Percentiles rank a stretch among this genome's conserved stretches.
Conservation (phyloP, 1,139 yeast species). For the Spathaspora sp. region DNA sequence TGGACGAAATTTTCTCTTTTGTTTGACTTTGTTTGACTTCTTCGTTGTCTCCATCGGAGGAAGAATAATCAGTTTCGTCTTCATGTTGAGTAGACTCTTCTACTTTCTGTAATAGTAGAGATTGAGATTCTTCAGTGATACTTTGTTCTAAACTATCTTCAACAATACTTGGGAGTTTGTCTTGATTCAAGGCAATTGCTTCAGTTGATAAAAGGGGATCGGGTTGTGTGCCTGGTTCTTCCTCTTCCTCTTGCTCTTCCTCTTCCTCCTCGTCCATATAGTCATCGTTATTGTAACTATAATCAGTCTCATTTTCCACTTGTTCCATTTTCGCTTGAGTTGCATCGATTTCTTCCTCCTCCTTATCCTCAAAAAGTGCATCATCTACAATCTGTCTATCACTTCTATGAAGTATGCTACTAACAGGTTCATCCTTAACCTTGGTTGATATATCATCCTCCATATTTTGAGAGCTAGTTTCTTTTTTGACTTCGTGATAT, state of each 20-base stretch:
- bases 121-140: neutral
- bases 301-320: conserved; percentile 5
- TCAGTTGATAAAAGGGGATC: conserved; percentile 2
- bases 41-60: conserved; percentile 4
- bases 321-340: conserved; percentile 6
- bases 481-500: conserved; percentile 3
- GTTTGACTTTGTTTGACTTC: conserved; percentile 1
- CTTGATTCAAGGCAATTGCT: neutral
- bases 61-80: conserved; percentile 7
- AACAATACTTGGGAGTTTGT: conserved; percentile 6
- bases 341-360: conserved; percentile 1
- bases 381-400: conserved; percentile 10
- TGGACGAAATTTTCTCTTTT: conserved; percentile 1
- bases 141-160: conserved; percentile 9
- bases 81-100: conserved; percentile 2
- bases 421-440: neutral
- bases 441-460: neutral
- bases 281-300: conserved; percentile 3
- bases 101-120: neutral
- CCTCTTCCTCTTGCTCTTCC: neutral
- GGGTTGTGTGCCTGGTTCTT: neutral
- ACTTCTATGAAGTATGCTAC: conserved; percentile 1
- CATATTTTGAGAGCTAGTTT: conserved; percentile 1
- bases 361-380: conserved; percentile 1
- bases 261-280: neutral